A percentile compares a stretch with the other conserved stretches of the same genome.
Evolutionary conservation across 805 yeast species (phyloP).

Genomic region (Kazachstania psychrophila): DNA sequence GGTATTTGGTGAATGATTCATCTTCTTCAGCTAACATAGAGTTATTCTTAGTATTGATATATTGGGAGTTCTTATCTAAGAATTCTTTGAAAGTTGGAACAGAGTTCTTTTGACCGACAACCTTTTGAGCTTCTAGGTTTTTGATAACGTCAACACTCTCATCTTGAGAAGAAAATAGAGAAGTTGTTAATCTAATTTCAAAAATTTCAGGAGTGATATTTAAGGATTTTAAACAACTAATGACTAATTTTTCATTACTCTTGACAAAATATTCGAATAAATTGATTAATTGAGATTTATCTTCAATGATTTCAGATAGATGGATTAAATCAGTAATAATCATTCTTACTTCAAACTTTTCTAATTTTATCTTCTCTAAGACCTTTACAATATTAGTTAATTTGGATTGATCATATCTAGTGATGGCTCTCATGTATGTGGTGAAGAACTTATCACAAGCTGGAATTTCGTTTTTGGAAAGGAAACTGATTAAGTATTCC

Average conservation of each 20-base stretch:
- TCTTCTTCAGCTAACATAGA: conserved; percentile 28
- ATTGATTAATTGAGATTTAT: conserved; percentile 32
- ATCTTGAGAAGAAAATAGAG: conserved; percentile 33
- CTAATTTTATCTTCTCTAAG: conserved; percentile 28
- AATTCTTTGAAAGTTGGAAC: conserved; percentile 27
- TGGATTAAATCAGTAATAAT: conserved; percentile 34
- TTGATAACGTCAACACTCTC: conserved; percentile 28
- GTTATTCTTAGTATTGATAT: conserved; percentile 25
- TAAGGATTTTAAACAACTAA: conserved; percentile 31
- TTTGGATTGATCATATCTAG: conserved; percentile 36
- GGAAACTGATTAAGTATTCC: conserved; percentile 14
- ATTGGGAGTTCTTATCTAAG: conserved; percentile 22
- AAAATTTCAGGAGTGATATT: conserved; percentile 36
- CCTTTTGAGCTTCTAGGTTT: conserved; percentile 20
- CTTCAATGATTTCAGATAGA: conserved; percentile 31
- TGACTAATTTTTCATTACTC: conserved; percentile 32
- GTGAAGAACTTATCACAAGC: conserved; percentile 35
- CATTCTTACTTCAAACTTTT: conserved; percentile 31
- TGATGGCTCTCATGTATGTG: conserved; percentile 35
- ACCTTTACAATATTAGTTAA: conserved; percentile 31
- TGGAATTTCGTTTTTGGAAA: conserved; percentile 18
- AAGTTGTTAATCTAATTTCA: conserved; percentile 61
- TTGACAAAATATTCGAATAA: conserved; percentile 34
- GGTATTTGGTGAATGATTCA: conserved; percentile 35
- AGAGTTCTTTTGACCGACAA: conserved; percentile 15